Base-by-base conservation (phyloP, 139 green algal genomes). In the Gonium pectorale region DNA sequence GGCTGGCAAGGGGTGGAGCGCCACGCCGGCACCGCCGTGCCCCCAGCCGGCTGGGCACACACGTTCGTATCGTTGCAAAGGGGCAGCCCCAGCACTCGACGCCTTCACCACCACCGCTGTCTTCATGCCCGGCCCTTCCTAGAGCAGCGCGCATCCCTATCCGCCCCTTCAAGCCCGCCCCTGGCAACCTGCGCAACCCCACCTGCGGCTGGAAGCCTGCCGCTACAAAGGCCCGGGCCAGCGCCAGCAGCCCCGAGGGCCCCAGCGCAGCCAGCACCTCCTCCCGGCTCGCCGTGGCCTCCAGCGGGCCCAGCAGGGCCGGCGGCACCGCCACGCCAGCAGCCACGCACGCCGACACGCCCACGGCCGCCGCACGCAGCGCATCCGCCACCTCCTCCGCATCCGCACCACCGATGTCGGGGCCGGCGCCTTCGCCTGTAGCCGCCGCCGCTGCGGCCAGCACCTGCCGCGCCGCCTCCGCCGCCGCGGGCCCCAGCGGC, bases 211-310 rank as follows among this genome's bases (percentile, higher is more conserved):
- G 52, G 56, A 59, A 31, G 3, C 73, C 73, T 0, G 75, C 40
- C 17, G n/a, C 56, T 8, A 82, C 52, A 29, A 82, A 71, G 31
- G 75, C 75, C 41, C 15, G 37, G 1, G 75, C 75, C 59, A 82
- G 52, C 40, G 6, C 17, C 54, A 82, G 75, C 59, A 37, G 59
- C 17, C 41, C 59, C 60, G 29, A 26, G 15, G 75, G 59, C 19
- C 75, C 75, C 40, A 82, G 22, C 11, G 40, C 59, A 27, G 41
- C 5, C 56, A 82, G 41, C 59, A 60, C 75, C 7, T 31, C 74
- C 1, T 37, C 56, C 2, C 26, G 0, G 33, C 11, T 13, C 9
- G 54, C 56, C 38, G 29, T 59, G 19, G 3, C 0, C 56, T 82
- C 75, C 59, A 82, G 31, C 19, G 41, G 59, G 40, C 24, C 37